Percentiles rank a stretch among this genome's conserved stretches.
Evolutionary conservation across 1,284 basidiomycete species (phyloP).

Genomic region (Erythrobasidium hasegawianum): DNA sequence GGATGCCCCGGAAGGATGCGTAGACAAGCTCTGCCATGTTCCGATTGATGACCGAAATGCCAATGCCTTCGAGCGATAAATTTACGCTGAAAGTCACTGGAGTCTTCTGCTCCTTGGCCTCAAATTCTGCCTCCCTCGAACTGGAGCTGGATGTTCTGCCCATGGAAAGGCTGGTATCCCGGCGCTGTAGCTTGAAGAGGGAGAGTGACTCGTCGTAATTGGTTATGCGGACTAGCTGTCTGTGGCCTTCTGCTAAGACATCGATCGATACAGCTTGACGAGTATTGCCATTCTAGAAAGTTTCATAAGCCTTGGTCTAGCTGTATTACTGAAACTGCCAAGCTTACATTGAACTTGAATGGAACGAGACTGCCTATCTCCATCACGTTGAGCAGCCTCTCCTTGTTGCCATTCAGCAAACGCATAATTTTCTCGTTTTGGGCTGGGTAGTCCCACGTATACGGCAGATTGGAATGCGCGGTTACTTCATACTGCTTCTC

Average conservation of each 20-base stretch:
- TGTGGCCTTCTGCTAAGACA: slow-evolving; percentile 82
- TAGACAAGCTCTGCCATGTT: slow-evolving; percentile 88
- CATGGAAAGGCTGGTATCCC: slow-evolving; percentile 51
- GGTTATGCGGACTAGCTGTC: slow-evolving; percentile 81
- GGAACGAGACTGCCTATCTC: slow-evolving; percentile 92
- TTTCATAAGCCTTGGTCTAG: no score
- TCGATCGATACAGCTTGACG: slow-evolving; percentile 69
- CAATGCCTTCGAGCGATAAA: slow-evolving; percentile 83
- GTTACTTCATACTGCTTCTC: slow-evolving; percentile 55
- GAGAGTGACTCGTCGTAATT: slow-evolving; percentile 82
- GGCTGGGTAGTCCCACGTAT: slow-evolving; percentile 95
- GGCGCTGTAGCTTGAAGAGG: slow-evolving; percentile 76
- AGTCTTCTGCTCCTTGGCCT: slow-evolving; percentile 73
- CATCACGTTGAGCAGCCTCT: slow-evolving; percentile 83
- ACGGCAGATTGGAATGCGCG: slow-evolving; percentile 61
- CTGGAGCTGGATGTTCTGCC: slow-evolving; percentile 15
- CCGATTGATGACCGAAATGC: slow-evolving; percentile 86
- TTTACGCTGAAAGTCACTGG: slow-evolving; percentile 65
- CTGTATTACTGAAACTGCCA: no score
- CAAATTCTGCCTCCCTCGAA: slow-evolving; percentile 65
- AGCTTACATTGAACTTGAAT: slow-evolving; percentile 62
- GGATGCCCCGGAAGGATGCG: slow-evolving; percentile 71
- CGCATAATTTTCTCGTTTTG: slow-evolving; percentile 75
- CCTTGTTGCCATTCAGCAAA: slow-evolving; percentile 60
- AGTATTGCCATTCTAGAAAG: slow-evolving; percentile 28